Evolutionary conservation across 176 grass and related monocot species (phyloP).

Genomic region (Carex pumila): DNA sequence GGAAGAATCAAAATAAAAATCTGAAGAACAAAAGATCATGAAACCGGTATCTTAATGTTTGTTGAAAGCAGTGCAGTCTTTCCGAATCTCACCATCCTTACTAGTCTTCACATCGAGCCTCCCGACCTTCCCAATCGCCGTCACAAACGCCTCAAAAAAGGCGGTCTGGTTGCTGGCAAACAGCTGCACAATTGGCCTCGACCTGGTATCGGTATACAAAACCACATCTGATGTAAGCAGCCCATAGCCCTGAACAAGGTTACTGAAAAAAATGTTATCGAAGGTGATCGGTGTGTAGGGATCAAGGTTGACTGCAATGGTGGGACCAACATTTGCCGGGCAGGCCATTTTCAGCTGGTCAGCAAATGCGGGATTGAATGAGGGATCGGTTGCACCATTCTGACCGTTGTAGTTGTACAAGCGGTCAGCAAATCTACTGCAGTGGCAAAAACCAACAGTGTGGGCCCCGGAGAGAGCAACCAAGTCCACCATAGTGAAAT

Average conservation of each 20-base stretch:
- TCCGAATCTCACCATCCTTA: slow-evolving; percentile 51
- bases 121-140: slow-evolving; percentile 53
- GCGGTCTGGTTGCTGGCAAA: slow-evolving; percentile 39
- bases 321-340: slow-evolving; percentile 38
- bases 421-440: slow-evolving; percentile 51
- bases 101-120: slow-evolving; percentile 65
- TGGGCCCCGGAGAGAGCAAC: slow-evolving; percentile 70
- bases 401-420: slow-evolving; percentile 35
- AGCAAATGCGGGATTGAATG: slow-evolving; percentile 32
- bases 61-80: slow-evolving; percentile 74
- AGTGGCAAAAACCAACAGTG: slow-evolving; percentile 84
- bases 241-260: slow-evolving; percentile 47
- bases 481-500: slow-evolving; percentile 42
- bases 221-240: slow-evolving; percentile 75
- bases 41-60: not conserved
- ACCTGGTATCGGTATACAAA: slow-evolving; percentile 26
- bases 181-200: slow-evolving; percentile 18
- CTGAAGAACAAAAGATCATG: not conserved
- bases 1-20: not conserved
- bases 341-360: slow-evolving; percentile 50
- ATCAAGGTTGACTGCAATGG: slow-evolving; percentile 81
- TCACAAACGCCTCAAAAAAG: slow-evolving; percentile 47
- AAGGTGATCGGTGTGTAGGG: slow-evolving; percentile 58
- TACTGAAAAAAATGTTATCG: slow-evolving; percentile 58
- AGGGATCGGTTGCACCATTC: slow-evolving; percentile 29